These are phyloP conservation scores for Clavulina sp. DNA, from an alignment of 768 basidiomycete species.

Conservation along the genomic window DNA sequence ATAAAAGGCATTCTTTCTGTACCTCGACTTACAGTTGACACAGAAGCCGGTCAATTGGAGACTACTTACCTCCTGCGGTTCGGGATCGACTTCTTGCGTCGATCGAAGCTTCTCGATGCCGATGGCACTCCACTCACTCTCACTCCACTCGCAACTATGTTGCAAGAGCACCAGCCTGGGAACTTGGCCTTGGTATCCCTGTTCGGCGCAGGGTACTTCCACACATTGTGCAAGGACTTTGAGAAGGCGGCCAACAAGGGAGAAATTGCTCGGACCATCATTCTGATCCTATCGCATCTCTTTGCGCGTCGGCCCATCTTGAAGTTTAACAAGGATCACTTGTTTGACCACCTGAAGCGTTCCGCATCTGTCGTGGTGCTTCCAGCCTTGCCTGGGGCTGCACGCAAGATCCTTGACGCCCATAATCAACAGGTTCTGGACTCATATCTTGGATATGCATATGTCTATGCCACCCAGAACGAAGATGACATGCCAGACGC, in stretches of 20 bases:
- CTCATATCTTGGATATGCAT: conserved; percentile 39
- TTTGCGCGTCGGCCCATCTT: conserved; percentile 45
- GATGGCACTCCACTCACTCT: conserved; percentile 41
- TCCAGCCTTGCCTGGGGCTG: conserved; percentile 28
- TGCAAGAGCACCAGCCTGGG: conserved; percentile 43
- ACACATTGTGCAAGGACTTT: conserved; percentile 29
- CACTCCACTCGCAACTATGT: conserved; percentile 20
- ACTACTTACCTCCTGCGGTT: conserved; percentile 50
- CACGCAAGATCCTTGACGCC: conserved; percentile 24
- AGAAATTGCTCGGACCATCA: conserved; percentile 28
- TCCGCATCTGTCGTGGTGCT: conserved; percentile 43
- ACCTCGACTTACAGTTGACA: conserved; percentile 41
- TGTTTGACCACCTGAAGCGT: conserved; percentile 22
- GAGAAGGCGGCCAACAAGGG: conserved; percentile 16
- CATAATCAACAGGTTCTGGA: conserved; percentile 34
- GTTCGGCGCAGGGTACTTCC: conserved; percentile 39
- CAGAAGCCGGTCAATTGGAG: conserved; percentile 36
- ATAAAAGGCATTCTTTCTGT: conserved; percentile 36
- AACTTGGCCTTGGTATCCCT: conserved; percentile 48
- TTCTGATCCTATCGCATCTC: conserved; percentile 43
- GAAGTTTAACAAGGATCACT: conserved; percentile 24
- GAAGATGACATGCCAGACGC: conserved; percentile 26
- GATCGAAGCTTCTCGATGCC: conserved; percentile 33
- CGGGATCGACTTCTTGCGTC: conserved; percentile 51
- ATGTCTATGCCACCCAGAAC: conserved; percentile 29